Evolutionary conservation across 192 early-diverging fungal species (phyloP), one percentile per base, ranked within the genome.

Genomic region (Lobosporangium transversale): DNA sequence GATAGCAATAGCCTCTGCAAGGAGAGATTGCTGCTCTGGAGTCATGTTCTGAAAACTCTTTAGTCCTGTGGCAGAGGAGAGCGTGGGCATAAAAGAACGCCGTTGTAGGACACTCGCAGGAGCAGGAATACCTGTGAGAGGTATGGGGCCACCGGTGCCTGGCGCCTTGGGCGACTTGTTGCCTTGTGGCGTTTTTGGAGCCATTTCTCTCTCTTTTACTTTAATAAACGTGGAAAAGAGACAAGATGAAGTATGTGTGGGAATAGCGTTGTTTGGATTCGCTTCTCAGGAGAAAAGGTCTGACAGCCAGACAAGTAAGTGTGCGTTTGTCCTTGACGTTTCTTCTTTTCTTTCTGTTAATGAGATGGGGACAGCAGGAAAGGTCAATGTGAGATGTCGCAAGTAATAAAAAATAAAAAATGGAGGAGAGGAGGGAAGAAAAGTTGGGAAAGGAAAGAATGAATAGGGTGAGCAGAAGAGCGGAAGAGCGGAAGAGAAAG

Each of bases 1-100:
- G 36, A 53, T 63, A 37, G 66, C 66, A 60, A 80, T 76, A 47
- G 71, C 79, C 29, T 75, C 71, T 18, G 67, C 62, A n/a, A 76
- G 58, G 36, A 74, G 57, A 11, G 70, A 48, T 68, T 80, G 69
- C 30, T 80, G 70, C 61, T 80, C 79, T 35, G 62, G 62, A 11
- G 79, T 69, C 42, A 80, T 62, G 20, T 66, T 70, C 26, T 67
- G 52, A 44, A 68, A 54, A 47, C 24, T 47, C 43, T 58, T 66
- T 53, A 45, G 36, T 29, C 49, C 42, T 42, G 33, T 31, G 20
- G 62, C n/a, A 8, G 67, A 53, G 15, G 57, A 44, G 20, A 43
- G 10, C 12, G 61, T 40, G 7, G 76, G 49, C 27, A 49, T 23
- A 20, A 59, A 33, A 1, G 62, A 62, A 50, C 61, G 62, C 11